Percentiles rank a stretch among this genome's conserved stretches.
These are phyloP conservation scores for Leccinum pseudoinsigne DNA, from an alignment of 1,284 basidiomycete species.

Conservation along the genomic window DNA sequence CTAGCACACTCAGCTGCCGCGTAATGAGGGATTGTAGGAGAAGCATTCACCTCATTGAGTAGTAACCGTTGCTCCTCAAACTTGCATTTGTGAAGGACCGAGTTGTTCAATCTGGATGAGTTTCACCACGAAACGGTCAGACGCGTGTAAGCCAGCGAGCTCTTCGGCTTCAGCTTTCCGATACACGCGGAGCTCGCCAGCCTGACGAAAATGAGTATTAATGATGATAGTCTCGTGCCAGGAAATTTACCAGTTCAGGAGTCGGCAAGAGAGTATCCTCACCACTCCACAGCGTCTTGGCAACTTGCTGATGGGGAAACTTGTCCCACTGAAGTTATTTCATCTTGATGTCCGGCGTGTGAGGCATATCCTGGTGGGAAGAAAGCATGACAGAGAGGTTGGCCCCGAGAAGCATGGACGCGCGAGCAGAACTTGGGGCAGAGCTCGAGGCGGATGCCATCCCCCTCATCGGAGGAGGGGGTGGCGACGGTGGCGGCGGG, in stretches of 20 bases:
- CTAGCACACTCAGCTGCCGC: slow-evolving; percentile 10
- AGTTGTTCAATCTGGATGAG: slow-evolving; percentile 95
- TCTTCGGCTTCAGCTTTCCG: slow-evolving; percentile 87
- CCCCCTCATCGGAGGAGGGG: slow-evolving; percentile 46
- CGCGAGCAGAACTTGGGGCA: slow-evolving; percentile 50
- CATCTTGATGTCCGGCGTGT: slow-evolving; percentile 90
- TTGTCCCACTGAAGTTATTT: slow-evolving; percentile 73
- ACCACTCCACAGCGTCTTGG: no score
- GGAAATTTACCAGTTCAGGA: slow-evolving; percentile 73
- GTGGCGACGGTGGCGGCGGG: slow-evolving; percentile 45
- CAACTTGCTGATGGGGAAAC: no score
- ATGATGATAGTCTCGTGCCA: slow-evolving; percentile 10
- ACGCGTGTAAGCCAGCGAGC: slow-evolving; percentile 85
- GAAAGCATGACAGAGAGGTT: slow-evolving; percentile 56
- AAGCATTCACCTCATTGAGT: slow-evolving; percentile 59
- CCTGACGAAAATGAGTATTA: slow-evolving; percentile 41
- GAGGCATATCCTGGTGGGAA: slow-evolving; percentile 82
- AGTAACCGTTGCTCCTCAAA: slow-evolving; percentile 84
- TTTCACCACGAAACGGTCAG: slow-evolving; percentile 96
- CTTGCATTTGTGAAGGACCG: slow-evolving; percentile 83
- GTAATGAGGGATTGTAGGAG: slow-evolving; percentile 12
- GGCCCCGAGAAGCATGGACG: slow-evolving; percentile 59
- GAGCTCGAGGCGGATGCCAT: slow-evolving; percentile 34
- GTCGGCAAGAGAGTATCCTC: slow-evolving; percentile 56
- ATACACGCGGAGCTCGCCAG: slow-evolving; percentile 92